phyloP scores from a whole-genome alignment of 352 stramenopile species.

The Globisporangium megalacanthum region DNA sequence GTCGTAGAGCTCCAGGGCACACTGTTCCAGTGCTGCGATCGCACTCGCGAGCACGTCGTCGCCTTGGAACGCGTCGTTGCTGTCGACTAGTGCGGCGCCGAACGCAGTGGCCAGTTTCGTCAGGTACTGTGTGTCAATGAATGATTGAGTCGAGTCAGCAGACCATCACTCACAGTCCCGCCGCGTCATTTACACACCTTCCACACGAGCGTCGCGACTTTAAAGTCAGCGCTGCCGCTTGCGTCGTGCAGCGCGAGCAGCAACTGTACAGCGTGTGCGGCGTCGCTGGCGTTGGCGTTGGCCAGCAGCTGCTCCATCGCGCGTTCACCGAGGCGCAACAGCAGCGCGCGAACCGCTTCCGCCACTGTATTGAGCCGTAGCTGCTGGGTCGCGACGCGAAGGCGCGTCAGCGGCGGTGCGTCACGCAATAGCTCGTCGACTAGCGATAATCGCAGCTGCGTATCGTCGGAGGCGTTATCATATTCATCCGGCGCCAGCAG shows the following conservation, averaged over 20 bases:
- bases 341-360: slow-evolving; percentile 5
- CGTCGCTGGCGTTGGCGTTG: background rate
- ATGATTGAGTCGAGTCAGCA: background rate
- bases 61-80: slow-evolving; percentile 14
- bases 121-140: slow-evolving; percentile 26
- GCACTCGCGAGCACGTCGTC: slow-evolving; percentile 26
- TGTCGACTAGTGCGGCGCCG: slow-evolving; percentile 9
- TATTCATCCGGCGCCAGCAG: background rate
- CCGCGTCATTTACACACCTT: slow-evolving; percentile 22
- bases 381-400: slow-evolving; percentile 2
- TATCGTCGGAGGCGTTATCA: background rate
- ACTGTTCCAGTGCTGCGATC: slow-evolving; percentile 26
- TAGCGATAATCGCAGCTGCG: background rate
- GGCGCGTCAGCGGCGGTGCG: background rate
- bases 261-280: background rate
- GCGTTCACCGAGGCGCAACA: slow-evolving; percentile 11
- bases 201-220: slow-evolving; percentile 41
- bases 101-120: slow-evolving; percentile 35
- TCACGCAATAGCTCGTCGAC: background rate
- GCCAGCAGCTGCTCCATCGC: slow-evolving; percentile 6
- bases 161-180: background rate
- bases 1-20: slow-evolving; percentile 13
- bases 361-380: background rate
- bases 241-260: slow-evolving; percentile 15
- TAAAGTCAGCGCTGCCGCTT: slow-evolving; percentile 17